Evolutionary conservation across 2,329 filamentous ascomycete species (phyloP), one percentile per base, ranked within the genome.

Genomic region (Trichophyton simii): DNA sequence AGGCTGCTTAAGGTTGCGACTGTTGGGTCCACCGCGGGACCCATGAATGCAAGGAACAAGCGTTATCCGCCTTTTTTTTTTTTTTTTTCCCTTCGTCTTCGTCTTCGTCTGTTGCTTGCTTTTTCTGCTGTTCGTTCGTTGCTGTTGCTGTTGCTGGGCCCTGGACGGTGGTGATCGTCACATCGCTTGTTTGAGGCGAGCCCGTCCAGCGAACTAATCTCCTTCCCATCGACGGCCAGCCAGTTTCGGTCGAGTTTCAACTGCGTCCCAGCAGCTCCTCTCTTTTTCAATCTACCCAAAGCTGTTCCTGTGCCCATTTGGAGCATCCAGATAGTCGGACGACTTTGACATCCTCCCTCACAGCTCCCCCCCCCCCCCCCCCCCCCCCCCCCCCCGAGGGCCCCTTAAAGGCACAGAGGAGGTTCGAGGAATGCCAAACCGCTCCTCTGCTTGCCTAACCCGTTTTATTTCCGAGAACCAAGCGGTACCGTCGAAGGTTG

Each of bases 31-130:
- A 57, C 55, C 55, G n/a, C 34, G 55, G 55, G 55, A 57, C 31
- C 55, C 55, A 57, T 57, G 55, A 57, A 57, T 57, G 55, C 55
- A 57, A 57, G 55, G 55, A 57, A 57, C 55, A 42, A 38, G 55
- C 55, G n/a, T 42, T 38, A 38, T 57, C 38, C 55, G n/a, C n/a
- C 13, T 41, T n/a, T 57, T 22, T n/a, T 13, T n/a, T 34, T 18
- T 6, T 41, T 20, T 41, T 13, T 55, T 55, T 13, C 2, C 2
- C 22, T 22, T 41, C 20, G 20, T 55, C 28, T 55, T 55, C 31
- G 22, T 31, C 22, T 7, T 9, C 38, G 1, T n/a, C 38, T 22
- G 18, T 57, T 9, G 34, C 31, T 57, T 57, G 18, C 55, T 57
- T 57, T 57, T 57, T 57, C 31, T 15, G 28, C 48, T 54, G 48